Base-by-base conservation (phyloP, 1,139 yeast species). In the Yamadazyma sp. region DNA sequence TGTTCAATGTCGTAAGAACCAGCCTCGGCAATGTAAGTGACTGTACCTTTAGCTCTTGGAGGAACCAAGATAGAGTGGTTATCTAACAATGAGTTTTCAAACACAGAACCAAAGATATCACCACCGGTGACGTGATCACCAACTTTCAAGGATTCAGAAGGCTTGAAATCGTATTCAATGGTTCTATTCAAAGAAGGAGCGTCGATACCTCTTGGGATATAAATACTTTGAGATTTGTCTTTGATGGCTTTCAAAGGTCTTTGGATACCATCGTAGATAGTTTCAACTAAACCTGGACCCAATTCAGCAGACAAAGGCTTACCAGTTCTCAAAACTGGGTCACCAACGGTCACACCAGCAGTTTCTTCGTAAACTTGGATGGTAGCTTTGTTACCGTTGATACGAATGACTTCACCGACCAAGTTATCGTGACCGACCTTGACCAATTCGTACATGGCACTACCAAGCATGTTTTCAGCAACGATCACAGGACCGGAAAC, bases 101-200 rank as follows among this genome's bases (percentile, higher is more conserved):
- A 91, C 47, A 89, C 87, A 41, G 89, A 79, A 57, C 97, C 99
- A 59, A 87, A 88, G 54, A 92, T 87, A 64, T 94, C 98, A 69
- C 98, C 99, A 52, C 98, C 98, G 40, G 96, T 81, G 55, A 92
- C 88, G 64, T 92, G 98, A 64, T 94, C 98, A 54, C 98, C 99
- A 43, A 87, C 95, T 66, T 81, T 83, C 62, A 85, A 73, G 16
- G 60, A 47, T 12, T 36, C 39, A 22, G 81, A 86, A 16, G 98
- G 98, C 45, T 77, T 83, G 72, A 88, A 92, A 58, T 88, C 96
- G 70, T 91, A 92, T 60, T 83, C 75, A 47, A 75, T 76, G 12
- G 80, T 75, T 73, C 98, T 87, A 49, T 83, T 79, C 59, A 92
- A 77, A 7, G 98, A 88, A 29, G 98, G 98, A 34, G 95, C 92